These are phyloP conservation scores for Fomitopsis pinicola DNA, from an alignment of 1,284 basidiomycete species.

Conservation along the genomic window DNA sequence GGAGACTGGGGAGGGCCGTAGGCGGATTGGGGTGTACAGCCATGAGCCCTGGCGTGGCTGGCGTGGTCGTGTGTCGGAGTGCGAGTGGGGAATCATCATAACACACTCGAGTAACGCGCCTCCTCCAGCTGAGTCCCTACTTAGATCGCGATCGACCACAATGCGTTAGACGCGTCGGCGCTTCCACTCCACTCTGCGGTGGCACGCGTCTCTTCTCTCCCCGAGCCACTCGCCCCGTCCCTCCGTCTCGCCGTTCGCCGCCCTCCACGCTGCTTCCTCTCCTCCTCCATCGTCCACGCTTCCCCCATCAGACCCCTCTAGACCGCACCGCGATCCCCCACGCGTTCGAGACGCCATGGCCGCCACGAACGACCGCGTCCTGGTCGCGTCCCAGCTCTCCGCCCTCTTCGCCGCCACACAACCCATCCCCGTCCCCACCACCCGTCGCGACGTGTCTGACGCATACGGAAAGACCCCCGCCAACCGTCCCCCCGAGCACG, in stretches of 20 bases:
- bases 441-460: constrained; percentile 49
- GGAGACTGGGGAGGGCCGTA: background rate
- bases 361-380: constrained; percentile 38
- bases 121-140: background rate
- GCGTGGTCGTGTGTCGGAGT: too few relatives aligned
- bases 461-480: constrained; percentile 36
- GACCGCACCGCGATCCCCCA: constrained; percentile 4
- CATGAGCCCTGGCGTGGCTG: background rate
- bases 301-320: background rate
- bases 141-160: background rate
- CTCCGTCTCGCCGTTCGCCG: background rate
- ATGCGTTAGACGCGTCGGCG: background rate
- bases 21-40: background rate
- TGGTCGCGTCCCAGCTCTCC: constrained; percentile 62
- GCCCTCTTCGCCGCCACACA: constrained; percentile 52
- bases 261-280: background rate
- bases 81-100: too few relatives aligned
- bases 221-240: background rate
- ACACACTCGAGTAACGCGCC: background rate
- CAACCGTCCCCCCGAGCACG: constrained; percentile 70
- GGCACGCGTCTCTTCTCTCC: background rate
- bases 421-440: constrained; percentile 51
- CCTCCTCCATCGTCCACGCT: background rate
- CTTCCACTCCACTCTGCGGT: background rate
- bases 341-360: background rate